Base-by-base conservation (phyloP, 495 filamentous ascomycete genomes). In the Neurospora sublineolata region DNA sequence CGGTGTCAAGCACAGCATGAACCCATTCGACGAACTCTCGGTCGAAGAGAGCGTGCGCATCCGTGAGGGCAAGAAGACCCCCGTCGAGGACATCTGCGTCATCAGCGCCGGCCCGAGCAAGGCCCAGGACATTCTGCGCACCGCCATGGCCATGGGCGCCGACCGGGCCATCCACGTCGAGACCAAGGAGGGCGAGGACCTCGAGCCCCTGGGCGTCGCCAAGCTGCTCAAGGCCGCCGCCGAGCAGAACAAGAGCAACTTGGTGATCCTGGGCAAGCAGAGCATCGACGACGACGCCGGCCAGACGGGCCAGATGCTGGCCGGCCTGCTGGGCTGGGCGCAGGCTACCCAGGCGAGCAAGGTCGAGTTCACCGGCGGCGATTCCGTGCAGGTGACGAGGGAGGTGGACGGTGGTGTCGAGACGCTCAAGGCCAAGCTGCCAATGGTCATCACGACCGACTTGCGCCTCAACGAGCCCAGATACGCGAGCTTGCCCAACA, bases 221-320 rank as follows among this genome's bases (percentile, higher is more conserved):
- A 98, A 98, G 87, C 80, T 97, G 77, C 86, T 99, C 70, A 83
- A 86, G 76, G 85, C 86, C 70, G 91, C 94, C 1, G 94, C 93
- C 10, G 84, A 91, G 78, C 83, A 87, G 79, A 92, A 98, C 83
- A 89, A 91, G 74, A 88, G 91, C 77, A 97, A 99, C 83, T 81
- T 99, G 70, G 93, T 99, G 10, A 88, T 99, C 70, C 83, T 97
- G 70, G 95, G 95, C 46, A 98, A 98, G 85, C 95, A 99, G 89
- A 92, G 90, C 71, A 99, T 99, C 78, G 95, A 99, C 81, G 94
- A 97, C 77, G 95, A 99, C 80, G 89, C 94, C 72, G 89, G 88
- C 69, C 95, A 99, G 91, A 98, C 96, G 70, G 95, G 95, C 11
- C 94, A 97, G 88, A 98, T 99, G 94, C 87, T 99, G 18, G 95